Conservation (phyloP, 2,329 filamentous ascomycete species). For the Phyllosticta citrichinensis region DNA sequence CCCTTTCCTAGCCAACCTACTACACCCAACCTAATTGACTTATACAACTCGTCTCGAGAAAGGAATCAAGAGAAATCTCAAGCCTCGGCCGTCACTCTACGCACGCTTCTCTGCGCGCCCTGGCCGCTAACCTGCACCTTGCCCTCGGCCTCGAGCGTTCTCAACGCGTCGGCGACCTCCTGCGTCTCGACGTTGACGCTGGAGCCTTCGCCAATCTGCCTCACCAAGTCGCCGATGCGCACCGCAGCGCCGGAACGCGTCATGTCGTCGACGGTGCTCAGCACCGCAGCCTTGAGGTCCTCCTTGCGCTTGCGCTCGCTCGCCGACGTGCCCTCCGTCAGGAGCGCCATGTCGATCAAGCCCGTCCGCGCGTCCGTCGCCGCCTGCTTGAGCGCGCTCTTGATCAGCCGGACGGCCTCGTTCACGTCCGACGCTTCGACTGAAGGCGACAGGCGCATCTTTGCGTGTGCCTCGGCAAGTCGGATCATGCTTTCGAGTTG, state of each 20-base stretch:
- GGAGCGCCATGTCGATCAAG: conserved; percentile 89
- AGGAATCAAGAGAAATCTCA: conserved; percentile 13
- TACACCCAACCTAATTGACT: background rate
- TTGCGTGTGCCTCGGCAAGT: conserved; percentile 88
- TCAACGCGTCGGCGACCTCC: conserved; percentile 77
- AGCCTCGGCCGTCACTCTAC: conserved; percentile 55
- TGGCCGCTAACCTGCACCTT: conserved; percentile 72
- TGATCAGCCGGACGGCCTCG: conserved; percentile 88
- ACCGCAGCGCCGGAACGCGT: conserved; percentile 52
- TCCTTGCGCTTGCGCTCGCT: conserved; percentile 74
- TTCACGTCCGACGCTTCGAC: conserved; percentile 76
- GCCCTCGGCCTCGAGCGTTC: conserved; percentile 75
- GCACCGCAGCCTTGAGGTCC: conserved; percentile 72
- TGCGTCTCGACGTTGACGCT: conserved; percentile 58
- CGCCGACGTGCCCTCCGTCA: conserved; percentile 88
- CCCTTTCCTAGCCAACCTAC: background rate
- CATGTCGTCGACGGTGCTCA: conserved; percentile 71
- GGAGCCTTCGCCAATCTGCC: conserved; percentile 52
- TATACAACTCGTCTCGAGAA: background rate
- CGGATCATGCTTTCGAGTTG: conserved; percentile 99
- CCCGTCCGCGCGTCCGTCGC: conserved; percentile 89
- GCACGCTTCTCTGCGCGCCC: conserved; percentile 69
- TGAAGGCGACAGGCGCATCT: conserved; percentile 74
- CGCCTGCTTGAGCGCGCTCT: conserved; percentile 87
- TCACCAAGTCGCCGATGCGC: conserved; percentile 68